phyloP scores from a whole-genome alignment of 495 filamentous ascomycete species.

The Hypomontagnella submonticulosa region DNA sequence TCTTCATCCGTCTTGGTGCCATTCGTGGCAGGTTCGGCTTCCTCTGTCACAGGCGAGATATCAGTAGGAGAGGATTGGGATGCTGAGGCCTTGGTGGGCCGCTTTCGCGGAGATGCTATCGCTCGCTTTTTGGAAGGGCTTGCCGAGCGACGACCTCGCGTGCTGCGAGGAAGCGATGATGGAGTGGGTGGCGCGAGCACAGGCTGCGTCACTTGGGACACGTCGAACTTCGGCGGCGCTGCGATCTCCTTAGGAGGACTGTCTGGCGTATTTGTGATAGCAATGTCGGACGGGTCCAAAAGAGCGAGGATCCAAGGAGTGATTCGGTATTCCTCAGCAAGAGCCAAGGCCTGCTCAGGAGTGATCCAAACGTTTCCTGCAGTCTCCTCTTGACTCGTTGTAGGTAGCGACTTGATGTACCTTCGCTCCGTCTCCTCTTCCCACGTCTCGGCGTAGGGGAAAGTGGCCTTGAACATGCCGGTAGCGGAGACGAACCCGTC shows the following conservation, averaged over 20 bases:
- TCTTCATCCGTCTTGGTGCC: constrained; percentile 50
- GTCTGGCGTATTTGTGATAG: constrained; percentile 54
- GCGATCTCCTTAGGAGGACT: constrained; percentile 72
- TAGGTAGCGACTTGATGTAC: constrained; percentile 80
- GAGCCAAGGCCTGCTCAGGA: constrained; percentile 80
- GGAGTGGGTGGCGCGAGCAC: constrained; percentile 58
- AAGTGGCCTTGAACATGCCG: constrained; percentile 99
- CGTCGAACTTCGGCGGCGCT: constrained; percentile 74
- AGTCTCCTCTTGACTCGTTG: constrained; percentile 88
- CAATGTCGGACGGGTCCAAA: constrained; percentile 78
- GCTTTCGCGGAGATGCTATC: constrained; percentile 74
- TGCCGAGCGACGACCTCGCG: constrained; percentile 62
- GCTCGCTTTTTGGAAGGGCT: constrained; percentile 64
- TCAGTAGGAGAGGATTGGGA: constrained; percentile 51
- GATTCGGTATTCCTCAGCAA: constrained; percentile 85
- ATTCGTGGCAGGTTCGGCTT: constrained; percentile 48
- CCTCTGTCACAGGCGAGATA: constrained; percentile 39
- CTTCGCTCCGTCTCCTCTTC: constrained; percentile 90
- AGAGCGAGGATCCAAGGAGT: constrained; percentile 88
- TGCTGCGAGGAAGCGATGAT: constrained; percentile 54
- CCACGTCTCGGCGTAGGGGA: constrained; percentile 85
- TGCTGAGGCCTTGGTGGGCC: constrained; percentile 68
- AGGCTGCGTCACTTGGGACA: constrained; percentile 47
- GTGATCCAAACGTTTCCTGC: constrained; percentile 97
- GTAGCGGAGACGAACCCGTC: constrained; percentile 96